These are phyloP conservation scores for Aspergillus ostianus DNA, from an alignment of 495 filamentous ascomycete species.

Conservation along the genomic window DNA sequence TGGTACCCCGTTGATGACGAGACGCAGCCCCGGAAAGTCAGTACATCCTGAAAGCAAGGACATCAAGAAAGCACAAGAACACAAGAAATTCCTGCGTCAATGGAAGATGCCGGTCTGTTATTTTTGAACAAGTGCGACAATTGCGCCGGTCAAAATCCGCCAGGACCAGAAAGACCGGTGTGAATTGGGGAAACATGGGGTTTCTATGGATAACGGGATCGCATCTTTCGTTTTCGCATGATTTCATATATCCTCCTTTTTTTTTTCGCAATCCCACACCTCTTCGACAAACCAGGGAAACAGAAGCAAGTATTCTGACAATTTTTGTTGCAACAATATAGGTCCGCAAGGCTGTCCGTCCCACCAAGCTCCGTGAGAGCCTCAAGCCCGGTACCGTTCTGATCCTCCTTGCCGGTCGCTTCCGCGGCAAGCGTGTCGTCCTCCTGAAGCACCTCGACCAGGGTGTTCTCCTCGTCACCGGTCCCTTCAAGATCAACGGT, in stretches of 20 bases:
- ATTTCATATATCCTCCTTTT: background rate
- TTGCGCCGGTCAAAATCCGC: slow-evolving; percentile 24
- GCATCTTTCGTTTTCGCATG: slow-evolving; percentile 14
- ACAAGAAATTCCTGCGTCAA: slow-evolving; percentile 18
- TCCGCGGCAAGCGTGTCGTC: slow-evolving; percentile 99
- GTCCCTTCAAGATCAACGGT: slow-evolving; percentile 99
- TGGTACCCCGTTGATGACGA: slow-evolving; percentile 99
- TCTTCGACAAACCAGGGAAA: background rate
- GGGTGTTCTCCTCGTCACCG: slow-evolving; percentile 97
- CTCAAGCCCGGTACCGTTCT: slow-evolving; percentile 92
- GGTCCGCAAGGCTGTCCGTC: slow-evolving; percentile 91
- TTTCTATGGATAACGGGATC: slow-evolving; percentile 25
- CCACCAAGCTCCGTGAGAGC: slow-evolving; percentile 77
- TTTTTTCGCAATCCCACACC: slow-evolving; percentile 2
- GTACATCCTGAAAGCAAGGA: slow-evolving; percentile 34
- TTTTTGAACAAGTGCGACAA: slow-evolving; percentile 34
- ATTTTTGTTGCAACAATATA: slow-evolving; percentile 39
- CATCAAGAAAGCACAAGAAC: slow-evolving; percentile 9
- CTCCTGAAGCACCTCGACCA: slow-evolving; percentile 95
- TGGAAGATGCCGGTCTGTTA: slow-evolving; percentile 24
- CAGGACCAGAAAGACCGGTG: slow-evolving; percentile 15
- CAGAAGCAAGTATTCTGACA: slow-evolving; percentile 33
- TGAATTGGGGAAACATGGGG: slow-evolving; percentile 4
- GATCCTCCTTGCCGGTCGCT: slow-evolving; percentile 98
- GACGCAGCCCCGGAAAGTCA: slow-evolving; percentile 86